Conservation (phyloP, 2,329 filamentous ascomycete genomes). For the Fusarium chaquense region DNA sequence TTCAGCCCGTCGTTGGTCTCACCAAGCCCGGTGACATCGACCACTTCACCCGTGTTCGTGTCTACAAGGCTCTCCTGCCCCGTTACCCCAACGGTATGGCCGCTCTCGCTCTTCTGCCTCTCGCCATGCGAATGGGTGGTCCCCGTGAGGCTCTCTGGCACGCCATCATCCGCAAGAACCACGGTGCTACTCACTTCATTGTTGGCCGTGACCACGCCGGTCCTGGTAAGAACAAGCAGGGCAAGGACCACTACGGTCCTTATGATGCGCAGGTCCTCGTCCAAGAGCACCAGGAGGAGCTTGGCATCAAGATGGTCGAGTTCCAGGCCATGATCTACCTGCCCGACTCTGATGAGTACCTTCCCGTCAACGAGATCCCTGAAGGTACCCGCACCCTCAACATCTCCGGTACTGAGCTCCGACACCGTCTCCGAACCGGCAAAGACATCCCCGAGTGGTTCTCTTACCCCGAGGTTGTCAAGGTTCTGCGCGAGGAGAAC, state of each 20-base stretch:
- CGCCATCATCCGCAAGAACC: constrained; percentile 99
- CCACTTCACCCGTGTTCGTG: constrained; percentile 98
- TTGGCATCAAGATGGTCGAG: constrained; percentile 97
- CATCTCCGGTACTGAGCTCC: constrained; percentile 91
- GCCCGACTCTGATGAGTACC: constrained; percentile 96
- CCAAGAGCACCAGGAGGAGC: constrained; percentile 95
- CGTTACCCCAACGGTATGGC: constrained; percentile 99
- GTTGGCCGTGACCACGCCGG: constrained; percentile 98
- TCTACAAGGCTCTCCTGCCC: constrained; percentile 96
- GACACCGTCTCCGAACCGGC: constrained; percentile 88
- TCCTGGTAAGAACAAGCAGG: constrained; percentile 97
- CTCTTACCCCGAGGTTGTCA: constrained; percentile 98
- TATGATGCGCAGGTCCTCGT: constrained; percentile 98
- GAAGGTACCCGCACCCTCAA: constrained; percentile 86
- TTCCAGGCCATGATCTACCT: constrained; percentile 99
- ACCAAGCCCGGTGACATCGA: constrained; percentile 99
- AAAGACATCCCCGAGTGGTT: constrained; percentile 99
- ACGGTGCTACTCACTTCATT: constrained; percentile 99
- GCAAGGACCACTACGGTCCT: constrained; percentile 96
- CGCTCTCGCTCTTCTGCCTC: constrained; percentile 89
- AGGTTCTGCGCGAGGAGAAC: constrained; percentile 95
- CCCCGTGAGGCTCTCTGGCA: constrained; percentile 99
- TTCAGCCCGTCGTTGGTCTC: constrained; percentile 97
- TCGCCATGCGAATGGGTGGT: constrained; percentile 99
- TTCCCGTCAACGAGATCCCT: constrained; percentile 89